A percentile compares a stretch with the other conserved stretches of the same genome.
phyloP scores from a whole-genome alignment of 1,139 yeast species.

The Hyphopichia buzzinii region DNA sequence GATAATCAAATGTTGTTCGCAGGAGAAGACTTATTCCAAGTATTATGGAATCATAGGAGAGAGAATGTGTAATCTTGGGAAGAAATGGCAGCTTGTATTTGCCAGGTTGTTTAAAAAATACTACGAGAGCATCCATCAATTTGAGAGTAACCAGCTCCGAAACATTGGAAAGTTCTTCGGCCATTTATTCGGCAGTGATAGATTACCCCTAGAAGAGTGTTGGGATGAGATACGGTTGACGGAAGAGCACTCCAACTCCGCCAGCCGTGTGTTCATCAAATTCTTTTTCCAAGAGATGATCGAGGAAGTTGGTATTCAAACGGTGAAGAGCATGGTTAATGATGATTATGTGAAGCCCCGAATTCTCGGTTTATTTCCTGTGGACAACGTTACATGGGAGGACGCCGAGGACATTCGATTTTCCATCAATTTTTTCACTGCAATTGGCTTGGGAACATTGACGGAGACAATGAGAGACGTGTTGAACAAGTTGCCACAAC shows the following conservation, averaged over 20 bases:
- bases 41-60: conserved; percentile 80
- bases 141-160: conserved; percentile 70
- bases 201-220: conserved; percentile 41
- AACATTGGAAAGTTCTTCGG: conserved; percentile 89
- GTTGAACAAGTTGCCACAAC: conserved; percentile 22
- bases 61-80: conserved; percentile 50
- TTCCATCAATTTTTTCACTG: conserved; percentile 88
- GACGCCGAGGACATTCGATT: conserved; percentile 67
- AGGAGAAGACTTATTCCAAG: conserved; percentile 85
- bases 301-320: conserved; percentile 67
- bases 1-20: conserved; percentile 79
- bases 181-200: conserved; percentile 71
- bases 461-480: conserved; percentile 79
- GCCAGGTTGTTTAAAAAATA: conserved; percentile 51
- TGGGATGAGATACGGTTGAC: conserved; percentile 66
- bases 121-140: conserved; percentile 60
- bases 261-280: conserved; percentile 79
- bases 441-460: conserved; percentile 81
- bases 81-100: conserved; percentile 59
- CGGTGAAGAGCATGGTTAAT: conserved; percentile 46
- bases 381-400: conserved; percentile 32
- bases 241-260: conserved; percentile 72
- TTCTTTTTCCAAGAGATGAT: conserved; percentile 78
- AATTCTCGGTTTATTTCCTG: conserved; percentile 52
- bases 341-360: conserved; percentile 45